Base-by-base conservation (phyloP, 1,139 yeast genomes). In the Yamadazyma songkhlaensis region DNA sequence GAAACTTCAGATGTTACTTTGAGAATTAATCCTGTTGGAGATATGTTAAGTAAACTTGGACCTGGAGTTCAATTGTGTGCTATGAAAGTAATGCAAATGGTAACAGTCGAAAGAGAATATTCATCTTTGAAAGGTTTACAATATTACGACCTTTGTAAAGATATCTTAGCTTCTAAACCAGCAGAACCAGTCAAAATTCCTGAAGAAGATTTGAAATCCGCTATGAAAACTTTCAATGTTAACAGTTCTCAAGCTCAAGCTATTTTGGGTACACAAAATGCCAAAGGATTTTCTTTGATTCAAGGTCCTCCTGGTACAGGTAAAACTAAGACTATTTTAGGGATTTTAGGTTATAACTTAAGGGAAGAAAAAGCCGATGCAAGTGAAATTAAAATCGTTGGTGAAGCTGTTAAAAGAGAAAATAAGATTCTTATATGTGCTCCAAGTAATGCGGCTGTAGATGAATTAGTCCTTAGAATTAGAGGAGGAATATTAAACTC, bases 261-360 rank as follows among this genome's bases (percentile, higher is more conserved):
- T 0, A 86, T 92, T 41, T 69, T 82, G 24, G 87, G 90, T 1
- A 76, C 96, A 0, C 78, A 79, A 32, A 59, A 67, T 21, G 71
- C 77, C 7, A 68, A 67, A 3, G 99, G 98, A 0, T 88, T 94
- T 55, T 84, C 95, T 0, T 69, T 92, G 36, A 89, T 92, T 57
- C 98, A 92, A 63, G 99, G 98, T 42, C 97, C 97, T 1, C 97
- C 97, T 0, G 97, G 97, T 62, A 92, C 98, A 0, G 98, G 98
- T 67, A 94, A 94, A 58, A 94, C 99, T 1, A 94, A 92, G 55
- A 94, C 99, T 0, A 92, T 94, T 64, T 60, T 94, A 31, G 97
- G 97, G 20, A 83, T 92, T 39, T 79, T 92, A 31, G 97, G 97
- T 0, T 80, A 87, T 40, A 49, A 55, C 41, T 50, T 60, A 6